phyloP scores from a whole-genome alignment of 2,329 filamentous ascomycete species.

The Escovopsis sp. region DNA sequence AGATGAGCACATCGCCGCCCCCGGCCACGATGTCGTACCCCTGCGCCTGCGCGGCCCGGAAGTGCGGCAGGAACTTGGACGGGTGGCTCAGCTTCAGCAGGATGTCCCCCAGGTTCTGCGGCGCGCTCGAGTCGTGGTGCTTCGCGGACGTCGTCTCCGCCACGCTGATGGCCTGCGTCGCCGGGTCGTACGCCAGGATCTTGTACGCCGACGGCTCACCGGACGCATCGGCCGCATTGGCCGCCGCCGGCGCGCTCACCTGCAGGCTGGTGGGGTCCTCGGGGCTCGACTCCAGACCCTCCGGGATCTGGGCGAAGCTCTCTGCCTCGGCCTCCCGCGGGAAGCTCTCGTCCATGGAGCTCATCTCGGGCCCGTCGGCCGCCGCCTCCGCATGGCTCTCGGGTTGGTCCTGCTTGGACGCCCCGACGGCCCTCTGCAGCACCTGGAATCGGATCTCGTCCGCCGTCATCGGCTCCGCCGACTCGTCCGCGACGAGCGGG shows the following conservation, averaged over 20 bases:
- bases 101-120: conserved; percentile 44
- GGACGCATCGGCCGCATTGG: not conserved
- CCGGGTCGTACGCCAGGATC: conserved; percentile 50
- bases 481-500: conserved; percentile 18
- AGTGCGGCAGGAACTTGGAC: conserved; percentile 49
- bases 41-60: conserved; percentile 40
- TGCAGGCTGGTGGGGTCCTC: conserved; percentile 20
- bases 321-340: conserved; percentile 18
- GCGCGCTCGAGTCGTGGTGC: conserved; percentile 22
- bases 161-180: conserved; percentile 39
- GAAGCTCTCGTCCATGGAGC: conserved; percentile 29
- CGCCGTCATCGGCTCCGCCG: conserved; percentile 14
- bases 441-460: conserved; percentile 18
- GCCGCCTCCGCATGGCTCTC: conserved; percentile 2
- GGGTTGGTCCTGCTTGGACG: conserved; percentile 6
- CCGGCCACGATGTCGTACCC: conserved; percentile 56
- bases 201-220: conserved; percentile 32
- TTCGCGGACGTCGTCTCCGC: conserved; percentile 46
- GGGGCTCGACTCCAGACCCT: conserved; percentile 34
- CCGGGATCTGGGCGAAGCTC: conserved; percentile 29
- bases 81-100: conserved; percentile 47
- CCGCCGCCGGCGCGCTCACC: conserved; percentile 14
- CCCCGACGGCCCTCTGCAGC: conserved; percentile 11
- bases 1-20: conserved; percentile 47
- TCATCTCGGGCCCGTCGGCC: conserved; percentile 16